Evolutionary conservation across 805 yeast genomes (phyloP).

Genomic region (Metschnikowia lochheadii): DNA sequence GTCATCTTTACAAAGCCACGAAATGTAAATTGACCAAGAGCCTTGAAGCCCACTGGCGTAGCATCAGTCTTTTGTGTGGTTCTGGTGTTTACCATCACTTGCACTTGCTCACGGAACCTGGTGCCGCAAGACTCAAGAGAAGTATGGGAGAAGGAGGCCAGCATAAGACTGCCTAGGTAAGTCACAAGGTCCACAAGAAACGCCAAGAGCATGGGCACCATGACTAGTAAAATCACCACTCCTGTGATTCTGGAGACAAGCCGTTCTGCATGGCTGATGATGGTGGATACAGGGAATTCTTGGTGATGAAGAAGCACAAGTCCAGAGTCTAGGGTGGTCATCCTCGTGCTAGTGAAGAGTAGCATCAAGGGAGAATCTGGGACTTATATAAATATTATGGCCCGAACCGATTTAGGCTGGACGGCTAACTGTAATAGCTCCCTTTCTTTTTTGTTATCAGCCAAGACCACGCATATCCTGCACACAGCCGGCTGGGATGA

Average conservation of each 20-base stretch:
- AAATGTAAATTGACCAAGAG: neutral
- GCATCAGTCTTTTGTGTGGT: neutral
- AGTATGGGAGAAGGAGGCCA: neutral
- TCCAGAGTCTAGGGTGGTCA: neutral
- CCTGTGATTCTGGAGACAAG: conserved; percentile 1
- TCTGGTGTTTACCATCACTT: neutral
- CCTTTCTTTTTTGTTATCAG: conserved; percentile 1
- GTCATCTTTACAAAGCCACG: neutral
- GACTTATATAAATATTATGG: neutral
- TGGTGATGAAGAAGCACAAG: neutral
- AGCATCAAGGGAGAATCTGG: neutral
- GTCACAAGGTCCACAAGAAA: conserved; percentile 1
- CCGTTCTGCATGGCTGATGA: neutral
- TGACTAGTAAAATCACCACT: neutral
- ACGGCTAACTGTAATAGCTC: neutral
- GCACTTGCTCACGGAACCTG: neutral
- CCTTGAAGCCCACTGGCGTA: neutral
- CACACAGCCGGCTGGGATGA: neutral
- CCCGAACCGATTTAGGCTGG: neutral
- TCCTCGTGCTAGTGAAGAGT: neutral
- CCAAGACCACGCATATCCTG: conserved; percentile 1
- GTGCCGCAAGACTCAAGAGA: neutral
- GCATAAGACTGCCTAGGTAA: neutral
- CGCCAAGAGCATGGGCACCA: neutral
- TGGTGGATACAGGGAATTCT: neutral